Evolutionary conservation across 2,329 filamentous ascomycete genomes (phyloP).

Genomic region (Xylariaceae sp.): DNA sequence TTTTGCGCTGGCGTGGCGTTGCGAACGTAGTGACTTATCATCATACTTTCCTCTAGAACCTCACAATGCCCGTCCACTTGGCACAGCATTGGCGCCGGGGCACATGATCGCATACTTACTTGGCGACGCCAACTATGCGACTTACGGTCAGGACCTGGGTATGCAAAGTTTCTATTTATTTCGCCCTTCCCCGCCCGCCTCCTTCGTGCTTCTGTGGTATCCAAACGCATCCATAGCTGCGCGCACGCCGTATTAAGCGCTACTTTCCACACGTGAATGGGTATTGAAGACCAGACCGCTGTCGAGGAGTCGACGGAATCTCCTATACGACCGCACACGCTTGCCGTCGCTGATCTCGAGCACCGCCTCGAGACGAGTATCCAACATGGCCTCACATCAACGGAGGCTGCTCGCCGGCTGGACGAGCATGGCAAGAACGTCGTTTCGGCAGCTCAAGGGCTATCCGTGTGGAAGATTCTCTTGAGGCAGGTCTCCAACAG

Average conservation of each 20-base stretch:
- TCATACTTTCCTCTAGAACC: not conserved
- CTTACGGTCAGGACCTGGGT: conserved; percentile 1
- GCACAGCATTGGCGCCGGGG: conserved; percentile 10
- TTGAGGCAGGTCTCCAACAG: conserved; percentile 74
- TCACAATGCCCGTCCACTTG: conserved; percentile 4
- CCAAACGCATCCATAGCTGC: conserved; percentile 8
- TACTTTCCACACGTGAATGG: conserved; percentile 27
- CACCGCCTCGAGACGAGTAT: conserved; percentile 37
- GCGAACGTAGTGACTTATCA: too few species aligned
- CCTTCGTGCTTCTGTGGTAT: conserved; percentile 15
- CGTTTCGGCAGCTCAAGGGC: conserved; percentile 65
- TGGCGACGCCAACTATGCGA: conserved; percentile 2
- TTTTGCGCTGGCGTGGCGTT: too few species aligned
- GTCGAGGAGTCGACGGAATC: conserved; percentile 32
- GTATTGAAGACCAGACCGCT: conserved; percentile 25
- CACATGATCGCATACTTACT: conserved; percentile 3
- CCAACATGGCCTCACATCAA: conserved; percentile 56
- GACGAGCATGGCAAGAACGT: conserved; percentile 64
- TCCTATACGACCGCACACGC: conserved; percentile 31
- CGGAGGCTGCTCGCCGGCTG: conserved; percentile 63
- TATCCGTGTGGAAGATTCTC: conserved; percentile 72
- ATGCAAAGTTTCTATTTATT: conserved; percentile 1
- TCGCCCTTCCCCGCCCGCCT: not conserved
- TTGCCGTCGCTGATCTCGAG: conserved; percentile 26
- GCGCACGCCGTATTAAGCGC: conserved; percentile 7